phyloP scores from a whole-genome alignment of 73 alveolate species.

The Paramecium sonneborni region DNA sequence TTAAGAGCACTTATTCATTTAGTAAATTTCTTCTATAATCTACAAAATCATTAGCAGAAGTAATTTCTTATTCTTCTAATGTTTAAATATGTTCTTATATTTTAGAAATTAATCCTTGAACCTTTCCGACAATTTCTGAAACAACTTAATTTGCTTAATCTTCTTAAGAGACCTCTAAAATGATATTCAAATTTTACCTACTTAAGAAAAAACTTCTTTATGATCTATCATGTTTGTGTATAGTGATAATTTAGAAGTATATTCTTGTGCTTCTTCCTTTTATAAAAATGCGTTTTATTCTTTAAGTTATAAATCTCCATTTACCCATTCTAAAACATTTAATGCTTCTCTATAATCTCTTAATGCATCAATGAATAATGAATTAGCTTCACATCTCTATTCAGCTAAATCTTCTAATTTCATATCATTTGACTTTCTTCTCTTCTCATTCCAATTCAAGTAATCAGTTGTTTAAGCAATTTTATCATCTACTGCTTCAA shows the following conservation, averaged over 20 bases:
- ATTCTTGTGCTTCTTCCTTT: constrained; percentile 35
- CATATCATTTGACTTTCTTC: constrained; percentile 53
- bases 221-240: constrained; percentile 1
- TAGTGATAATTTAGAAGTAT: not conserved
- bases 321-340: constrained; percentile 41
- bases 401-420: constrained; percentile 52
- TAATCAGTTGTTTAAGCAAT: constrained; percentile 32
- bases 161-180: constrained; percentile 6
- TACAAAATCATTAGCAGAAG: constrained; percentile 54
- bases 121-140: constrained; percentile 29
- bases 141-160: constrained; percentile 3
- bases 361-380: constrained; percentile 32
- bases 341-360: constrained; percentile 54
- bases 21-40: not conserved
- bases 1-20: not conserved
- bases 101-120: constrained; percentile 8
- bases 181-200: not conserved
- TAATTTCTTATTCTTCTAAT: constrained; percentile 45
- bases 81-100: constrained; percentile 13
- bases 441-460: constrained; percentile 53
- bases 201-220: not conserved
- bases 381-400: constrained; percentile 56
- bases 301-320: not conserved
- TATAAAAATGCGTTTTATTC: not conserved
- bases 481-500: constrained; percentile 52